Evolutionary conservation across 129 eudicot species (phyloP), one percentile per base, ranked within the genome.

Genomic region (Glebionis coronaria): DNA sequence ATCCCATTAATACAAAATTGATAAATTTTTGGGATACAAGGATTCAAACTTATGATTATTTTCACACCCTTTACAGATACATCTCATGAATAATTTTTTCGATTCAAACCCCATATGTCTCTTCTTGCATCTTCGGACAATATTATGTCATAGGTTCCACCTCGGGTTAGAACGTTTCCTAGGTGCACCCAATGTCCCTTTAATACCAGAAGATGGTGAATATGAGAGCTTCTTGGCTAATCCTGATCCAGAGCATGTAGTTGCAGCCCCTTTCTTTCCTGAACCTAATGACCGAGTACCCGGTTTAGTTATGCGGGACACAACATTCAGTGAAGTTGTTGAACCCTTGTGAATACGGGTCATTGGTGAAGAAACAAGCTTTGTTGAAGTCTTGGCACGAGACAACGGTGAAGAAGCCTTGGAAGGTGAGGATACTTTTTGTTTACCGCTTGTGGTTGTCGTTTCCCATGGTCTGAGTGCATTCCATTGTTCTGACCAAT

Each of bases 401-500:
- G 65, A 60, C 21, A 12, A 5, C 20, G 71, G 4, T 6, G 82
- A 68, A 0, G 53, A 73, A 14, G 80, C 54, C 65, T 56, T 74
- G 16, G 87, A 77, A 4, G 73, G n/a, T 74, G 83, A 20, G 91
- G 84, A 70, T 79, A 70, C 63, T 4, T 94, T 71, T 4, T 57
- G 80, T 52, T 89, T 93, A 21, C 72, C 76, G 8, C 59, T 29
- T 25, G 58, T 65, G 77, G 54, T 73, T 78, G 77, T 76, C 18
- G 73, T 64, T 58, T 93, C 96, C 96, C 91, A 88, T 54, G 98
- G 96, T 27, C 91, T 84, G 16, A 90, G 80, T 5, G 97, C 97
- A 92, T 89, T 94, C 99, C 99, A 94, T 27, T 95, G 78, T 61
- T 89, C 99, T 58, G 90, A 70, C 99, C 99, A 94, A 71, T 91